Base-by-base conservation (phyloP, 345 rosid species). In the Heritiera fomes region DNA sequence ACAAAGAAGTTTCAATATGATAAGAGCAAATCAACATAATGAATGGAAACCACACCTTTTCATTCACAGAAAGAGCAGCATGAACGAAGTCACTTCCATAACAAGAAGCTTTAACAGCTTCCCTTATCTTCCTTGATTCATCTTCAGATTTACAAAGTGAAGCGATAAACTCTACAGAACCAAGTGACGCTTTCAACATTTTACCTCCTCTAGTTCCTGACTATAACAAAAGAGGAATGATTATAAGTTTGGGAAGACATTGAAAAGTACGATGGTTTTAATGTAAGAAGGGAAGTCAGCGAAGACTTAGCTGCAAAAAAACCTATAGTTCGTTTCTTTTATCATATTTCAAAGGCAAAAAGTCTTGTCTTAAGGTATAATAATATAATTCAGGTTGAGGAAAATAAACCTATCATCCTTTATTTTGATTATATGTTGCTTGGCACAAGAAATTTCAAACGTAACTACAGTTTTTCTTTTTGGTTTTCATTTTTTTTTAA, bases 101-200 rank as follows among this genome's bases (percentile, higher is more conserved):
- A 75, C 92, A 84, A 79, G 99, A 96, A 77, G 91, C 84, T 59
- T 78, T 81, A 62, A 94, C 98, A 52, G 99, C 99, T 79, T 89
- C 93, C 85, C 85, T 89, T 77, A 96, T 92, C 86, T 85, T 87
- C 80, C 77, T 84, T 56, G 94, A 90, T 80, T 93, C 91, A 79
- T 86, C 90, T 84, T 93, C 94, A 23, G 98, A 89, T 82, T 88
- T 86, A 78, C 87, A 88, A 50, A 84, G 89, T 53, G 99, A 93
- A 80, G 98, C 89, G 60, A 96, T 89, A 79, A 96, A 96, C 71
- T 96, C 99, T 45, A 96, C 84, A 40, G 99, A 96, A 76, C 99
- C 99, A 83, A 96, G 97, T 47, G 96, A 91, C 40, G 98, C 99
- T 85, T 85, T 89, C 83, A 89, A 83, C 81, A 77, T 66, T 85